Base-by-base conservation (phyloP, 208 protist genomes). In the Acanthamoeba royreba region DNA sequence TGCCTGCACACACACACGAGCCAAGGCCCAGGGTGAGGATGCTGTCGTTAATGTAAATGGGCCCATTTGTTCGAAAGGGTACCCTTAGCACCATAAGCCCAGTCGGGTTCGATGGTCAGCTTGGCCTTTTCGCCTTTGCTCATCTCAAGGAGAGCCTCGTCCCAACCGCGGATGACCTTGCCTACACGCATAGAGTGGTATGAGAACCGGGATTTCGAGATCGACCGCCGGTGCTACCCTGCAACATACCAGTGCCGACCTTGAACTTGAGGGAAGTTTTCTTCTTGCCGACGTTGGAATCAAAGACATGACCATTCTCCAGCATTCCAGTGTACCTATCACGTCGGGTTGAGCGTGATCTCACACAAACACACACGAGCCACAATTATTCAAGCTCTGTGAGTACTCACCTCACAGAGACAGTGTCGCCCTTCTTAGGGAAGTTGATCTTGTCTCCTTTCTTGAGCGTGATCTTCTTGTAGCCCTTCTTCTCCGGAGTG, bases 51-150 rank as follows among this genome's bases (percentile, higher is more conserved):
- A n/a, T n/a, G n/a, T n/a, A n/a, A n/a, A n/a, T n/a, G n/a, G n/a
- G n/a, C n/a, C n/a, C n/a, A n/a, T n/a, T n/a, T n/a, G n/a, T n/a
- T n/a, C n/a, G n/a, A n/a, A n/a, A 15, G 61, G 13, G 45, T 53
- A 55, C 74, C 74, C 45, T 85, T 85, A 28, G 40, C 45, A 25
- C 74, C 74, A 43, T 85, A 85, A 28, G 74, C 74, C 74, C 74
- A 85, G 43, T 85, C 74, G 25, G 74, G 74, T n/a, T 85, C 74
- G 74, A 85, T 85, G 74, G 74, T 85, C 28, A 85, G n/a, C 74
- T 85, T 85, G 74, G 74, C 74, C 74, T 85, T 85, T n/a, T 85
- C 74, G 74, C 74, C 74, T n/a, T 55, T 53, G 74, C 43, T 55
- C 74, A 85, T 85, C 45, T 85, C 74, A 28, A 85, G 40, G 25